Conservation (phyloP, 2,329 filamentous ascomycete species). For the Trichoderma atrobrunneum region DNA sequence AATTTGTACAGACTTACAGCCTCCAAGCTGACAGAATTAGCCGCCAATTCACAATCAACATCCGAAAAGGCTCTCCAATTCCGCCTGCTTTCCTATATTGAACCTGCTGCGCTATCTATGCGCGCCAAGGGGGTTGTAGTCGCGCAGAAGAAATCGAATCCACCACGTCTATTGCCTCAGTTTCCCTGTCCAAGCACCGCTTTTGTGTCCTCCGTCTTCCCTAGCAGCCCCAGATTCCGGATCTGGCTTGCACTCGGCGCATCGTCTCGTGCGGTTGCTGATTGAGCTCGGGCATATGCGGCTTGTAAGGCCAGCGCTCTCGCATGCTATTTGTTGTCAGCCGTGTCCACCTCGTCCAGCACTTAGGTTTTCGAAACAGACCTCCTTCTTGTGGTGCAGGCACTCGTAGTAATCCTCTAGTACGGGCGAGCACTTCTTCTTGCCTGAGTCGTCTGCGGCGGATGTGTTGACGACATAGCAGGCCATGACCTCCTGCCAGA, state of each 20-base stretch:
- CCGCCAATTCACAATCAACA: not conserved
- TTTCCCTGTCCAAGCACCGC: slow-evolving; percentile 46
- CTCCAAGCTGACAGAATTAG: not conserved
- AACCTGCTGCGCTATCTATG: slow-evolving; percentile 11
- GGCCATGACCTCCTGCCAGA: slow-evolving; percentile 98
- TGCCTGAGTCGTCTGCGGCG: slow-evolving; percentile 73
- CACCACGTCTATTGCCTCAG: slow-evolving; percentile 21
- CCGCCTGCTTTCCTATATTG: slow-evolving; percentile 2
- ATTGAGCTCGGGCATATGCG: slow-evolving; percentile 79
- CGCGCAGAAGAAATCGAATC: not conserved
- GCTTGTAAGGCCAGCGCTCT: slow-evolving; percentile 75
- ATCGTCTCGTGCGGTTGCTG: slow-evolving; percentile 72
- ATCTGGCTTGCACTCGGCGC: slow-evolving; percentile 82
- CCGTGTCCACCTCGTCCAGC: not conserved
- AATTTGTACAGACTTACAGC: not conserved
- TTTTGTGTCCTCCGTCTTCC: slow-evolving; percentile 77
- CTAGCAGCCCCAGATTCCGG: slow-evolving; percentile 77
- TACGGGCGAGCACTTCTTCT: slow-evolving; percentile 79
- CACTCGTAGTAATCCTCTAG: slow-evolving; percentile 99
- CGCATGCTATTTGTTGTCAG: slow-evolving; percentile 58
- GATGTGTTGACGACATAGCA: slow-evolving; percentile 96
- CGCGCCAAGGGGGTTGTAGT: not conserved
- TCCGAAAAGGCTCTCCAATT: not conserved
- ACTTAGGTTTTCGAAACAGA: slow-evolving; percentile 42
- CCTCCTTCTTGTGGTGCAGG: slow-evolving; percentile 98